Evolutionary conservation across 2,329 filamentous ascomycete genomes (phyloP).

Genomic region (Macroventuria anomochaeta): DNA sequence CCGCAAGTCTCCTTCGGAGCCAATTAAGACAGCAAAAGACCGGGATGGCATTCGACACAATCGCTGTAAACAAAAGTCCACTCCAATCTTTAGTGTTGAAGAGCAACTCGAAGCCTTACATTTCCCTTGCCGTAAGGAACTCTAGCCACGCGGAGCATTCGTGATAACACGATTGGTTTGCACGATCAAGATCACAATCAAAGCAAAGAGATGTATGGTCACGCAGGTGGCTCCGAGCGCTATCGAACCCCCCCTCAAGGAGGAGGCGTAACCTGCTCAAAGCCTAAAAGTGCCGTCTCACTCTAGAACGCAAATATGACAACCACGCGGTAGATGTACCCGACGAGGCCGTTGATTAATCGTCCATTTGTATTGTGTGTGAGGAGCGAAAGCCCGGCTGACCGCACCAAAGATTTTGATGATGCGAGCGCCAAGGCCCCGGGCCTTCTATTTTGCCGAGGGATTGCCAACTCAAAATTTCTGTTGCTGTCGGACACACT

Average conservation of each 20-base stretch:
- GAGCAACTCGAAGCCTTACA: no score
- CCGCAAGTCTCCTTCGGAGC: no score
- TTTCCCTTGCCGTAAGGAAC: no score
- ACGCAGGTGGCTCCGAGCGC: slow-evolving; percentile 49
- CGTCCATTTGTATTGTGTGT: slow-evolving; percentile 52
- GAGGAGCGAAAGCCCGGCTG: slow-evolving; percentile 26
- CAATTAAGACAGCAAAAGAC: no score
- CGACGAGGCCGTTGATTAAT: slow-evolving; percentile 54
- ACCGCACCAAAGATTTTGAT: slow-evolving; percentile 29
- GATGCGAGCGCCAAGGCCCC: slow-evolving; percentile 22
- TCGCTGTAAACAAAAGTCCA: no score
- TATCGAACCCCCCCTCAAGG: slow-evolving; percentile 31
- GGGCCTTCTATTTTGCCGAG: slow-evolving; percentile 6
- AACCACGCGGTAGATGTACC: slow-evolving; percentile 46
- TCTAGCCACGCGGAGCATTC: no score
- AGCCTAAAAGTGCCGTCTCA: slow-evolving; percentile 48
- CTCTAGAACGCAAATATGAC: slow-evolving; percentile 57
- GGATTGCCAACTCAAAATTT: neutral
- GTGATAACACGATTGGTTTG: no score
- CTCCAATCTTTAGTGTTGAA: neutral
- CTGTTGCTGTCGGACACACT: neutral
- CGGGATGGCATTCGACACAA: no score
- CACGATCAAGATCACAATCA: neutral
- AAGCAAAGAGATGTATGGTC: slow-evolving; percentile 39
- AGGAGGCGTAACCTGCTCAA: slow-evolving; percentile 33